phyloP scores from a whole-genome alignment of 2,329 filamentous ascomycete species.

The Hypoxylon sp. region DNA sequence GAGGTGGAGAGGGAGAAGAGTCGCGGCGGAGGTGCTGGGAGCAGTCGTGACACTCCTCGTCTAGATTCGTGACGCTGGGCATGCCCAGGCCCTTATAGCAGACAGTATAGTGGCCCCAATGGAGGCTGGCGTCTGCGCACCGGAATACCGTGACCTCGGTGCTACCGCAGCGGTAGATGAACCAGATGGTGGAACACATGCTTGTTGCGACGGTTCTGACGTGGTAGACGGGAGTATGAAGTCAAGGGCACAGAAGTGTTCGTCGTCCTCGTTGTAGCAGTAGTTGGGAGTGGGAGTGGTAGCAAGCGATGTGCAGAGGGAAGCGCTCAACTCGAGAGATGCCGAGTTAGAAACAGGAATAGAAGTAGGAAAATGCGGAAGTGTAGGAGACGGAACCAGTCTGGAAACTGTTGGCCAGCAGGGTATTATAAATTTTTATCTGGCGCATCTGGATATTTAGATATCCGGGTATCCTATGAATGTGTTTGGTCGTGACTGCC shows the following conservation, averaged over 20 bases:
- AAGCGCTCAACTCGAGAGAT: no score
- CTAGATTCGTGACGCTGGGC: constrained; percentile 11
- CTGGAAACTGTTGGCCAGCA: no score
- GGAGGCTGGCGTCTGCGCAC: constrained; percentile 14
- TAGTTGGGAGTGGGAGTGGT: no score
- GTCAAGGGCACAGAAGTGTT: no score
- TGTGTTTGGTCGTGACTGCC: not conserved
- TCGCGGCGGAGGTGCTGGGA: not conserved
- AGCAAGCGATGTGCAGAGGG: not conserved
- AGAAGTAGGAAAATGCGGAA: not conserved
- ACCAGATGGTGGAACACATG: constrained; percentile 40
- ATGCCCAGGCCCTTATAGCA: constrained; percentile 3
- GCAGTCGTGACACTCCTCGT: constrained; percentile 40
- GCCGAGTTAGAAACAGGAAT: not conserved
- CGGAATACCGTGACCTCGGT: constrained; percentile 34
- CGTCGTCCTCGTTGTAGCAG: not conserved
- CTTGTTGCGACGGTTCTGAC: not conserved
- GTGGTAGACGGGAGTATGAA: no score
- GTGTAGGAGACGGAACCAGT: no score
- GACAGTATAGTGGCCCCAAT: constrained; percentile 5
- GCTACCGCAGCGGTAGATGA: constrained; percentile 41
- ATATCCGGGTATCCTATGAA: not conserved
- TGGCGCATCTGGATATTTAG: no score
- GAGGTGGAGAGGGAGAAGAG: not conserved
- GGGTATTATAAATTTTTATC: no score